Percentiles rank a stretch among this genome's conserved stretches.
Evolutionary conservation across 2,329 filamentous ascomycete species (phyloP).

Genomic region (Xylaria sp.): DNA sequence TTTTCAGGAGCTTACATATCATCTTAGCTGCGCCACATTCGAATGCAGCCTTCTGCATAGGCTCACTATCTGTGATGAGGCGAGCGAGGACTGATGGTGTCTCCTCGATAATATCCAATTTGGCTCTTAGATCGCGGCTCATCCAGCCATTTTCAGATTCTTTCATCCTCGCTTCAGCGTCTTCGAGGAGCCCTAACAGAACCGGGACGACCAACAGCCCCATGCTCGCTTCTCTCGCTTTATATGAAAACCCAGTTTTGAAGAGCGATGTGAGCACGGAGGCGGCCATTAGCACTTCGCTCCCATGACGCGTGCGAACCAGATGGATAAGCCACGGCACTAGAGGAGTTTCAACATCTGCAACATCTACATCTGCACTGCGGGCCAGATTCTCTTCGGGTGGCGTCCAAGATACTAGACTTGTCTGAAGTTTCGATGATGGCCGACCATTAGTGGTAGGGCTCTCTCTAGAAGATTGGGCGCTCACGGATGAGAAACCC

Average conservation of each 20-base stretch:
- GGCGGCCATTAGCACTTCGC: constrained; percentile 74
- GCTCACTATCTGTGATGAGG: constrained; percentile 80
- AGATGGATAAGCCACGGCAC: constrained; percentile 78
- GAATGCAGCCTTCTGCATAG: constrained; percentile 83
- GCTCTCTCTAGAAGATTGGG: constrained; percentile 55
- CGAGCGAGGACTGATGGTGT: constrained; percentile 81
- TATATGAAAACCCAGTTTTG: constrained; percentile 73
- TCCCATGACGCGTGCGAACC: constrained; percentile 66
- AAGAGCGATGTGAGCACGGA: constrained; percentile 76
- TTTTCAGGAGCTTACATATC: constrained; percentile 61
- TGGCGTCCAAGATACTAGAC: constrained; percentile 42
- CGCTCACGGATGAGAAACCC: constrained; percentile 66
- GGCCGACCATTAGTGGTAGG: constrained; percentile 46
- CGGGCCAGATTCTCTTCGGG: constrained; percentile 43
- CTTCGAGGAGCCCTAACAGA: constrained; percentile 73
- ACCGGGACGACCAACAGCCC: constrained; percentile 76
- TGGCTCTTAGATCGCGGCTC: constrained; percentile 50
- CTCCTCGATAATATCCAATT: constrained; percentile 71
- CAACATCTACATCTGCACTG: constrained; percentile 53
- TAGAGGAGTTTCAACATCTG: constrained; percentile 75
- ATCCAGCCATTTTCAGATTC: constrained; percentile 49
- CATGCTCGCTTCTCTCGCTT: constrained; percentile 71
- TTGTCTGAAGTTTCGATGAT: constrained; percentile 46
- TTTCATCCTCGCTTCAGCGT: constrained; percentile 54
- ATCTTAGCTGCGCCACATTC: constrained; percentile 67